Base-by-base conservation (phyloP, 345 rosid species). In the Salix brachista region DNA sequence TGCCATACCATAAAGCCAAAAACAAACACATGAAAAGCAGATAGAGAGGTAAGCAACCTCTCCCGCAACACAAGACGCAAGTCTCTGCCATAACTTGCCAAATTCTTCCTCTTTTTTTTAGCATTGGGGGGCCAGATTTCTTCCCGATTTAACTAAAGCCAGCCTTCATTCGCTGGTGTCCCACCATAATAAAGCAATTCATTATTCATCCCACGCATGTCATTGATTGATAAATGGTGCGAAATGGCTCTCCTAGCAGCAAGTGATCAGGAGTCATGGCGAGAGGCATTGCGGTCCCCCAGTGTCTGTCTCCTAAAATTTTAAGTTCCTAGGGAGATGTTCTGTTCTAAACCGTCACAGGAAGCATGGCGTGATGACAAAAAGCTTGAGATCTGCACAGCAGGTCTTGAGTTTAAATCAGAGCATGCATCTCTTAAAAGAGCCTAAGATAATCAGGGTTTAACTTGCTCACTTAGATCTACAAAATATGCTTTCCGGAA, bases 371-470 rank as follows among this genome's bases (percentile, higher is more conserved):
- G 30, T 2, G 30, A 30, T 30, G 3, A 30, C 3, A 30, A 30
- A 30, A 30, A 30, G 0, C 2, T 30, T 30, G 0, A 30, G 2
- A 30, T 30, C 30, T 30, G 3, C 0, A 30, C 0, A 30, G 30
- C 2, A 30, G 30, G 3, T 30, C 3, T 30, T 30, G 30, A 30
- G 30, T 30, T 30, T 30, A 30, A 30, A 3, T 30, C 2, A 30
- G 32, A 30, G 0, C 32, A 30, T 30, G 32, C 0, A 30, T 30
- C 0, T 30, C 4, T 30, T 30, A 3, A 2, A 30, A 30, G 4
- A 30, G 0, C 0, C 4, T 30, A 0, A 30, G 4, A 30, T 0
- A 30, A 0, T 30, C 4, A 0, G 4, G 0, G 4, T 3, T 30
- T 30, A 30, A 30, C 4, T 30, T 30, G 0, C 4, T 30, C 32